These are phyloP conservation scores for Ichthyophthirius multifiliis DNA, from an alignment of 169 alveolate genomes.

Conservation along the genomic window DNA sequence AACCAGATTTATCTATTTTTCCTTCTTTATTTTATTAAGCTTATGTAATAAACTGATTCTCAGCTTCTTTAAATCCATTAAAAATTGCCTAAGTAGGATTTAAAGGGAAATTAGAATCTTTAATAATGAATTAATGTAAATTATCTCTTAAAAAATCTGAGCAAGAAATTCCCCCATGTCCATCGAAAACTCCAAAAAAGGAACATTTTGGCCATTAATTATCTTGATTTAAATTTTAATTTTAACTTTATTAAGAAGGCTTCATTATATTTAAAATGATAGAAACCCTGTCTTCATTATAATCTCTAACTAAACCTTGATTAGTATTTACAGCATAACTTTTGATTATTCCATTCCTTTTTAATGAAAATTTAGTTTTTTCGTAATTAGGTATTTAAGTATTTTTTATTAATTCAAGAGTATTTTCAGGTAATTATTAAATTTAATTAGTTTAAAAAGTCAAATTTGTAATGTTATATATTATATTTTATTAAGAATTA, in stretches of 20 bases:
- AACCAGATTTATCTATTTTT: slow-evolving; percentile 70
- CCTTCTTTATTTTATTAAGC: slow-evolving; percentile 39
- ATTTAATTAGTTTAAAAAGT: neutral
- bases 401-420: neutral
- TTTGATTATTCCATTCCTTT: slow-evolving; percentile 63
- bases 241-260: slow-evolving; percentile 23
- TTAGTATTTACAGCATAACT: slow-evolving; percentile 84
- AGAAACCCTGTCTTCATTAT: slow-evolving; percentile 82
- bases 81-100: slow-evolving; percentile 61
- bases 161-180: slow-evolving; percentile 80
- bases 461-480: neutral
- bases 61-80: slow-evolving; percentile 69
- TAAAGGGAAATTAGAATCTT: slow-evolving; percentile 60
- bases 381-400: slow-evolving; percentile 16
- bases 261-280: slow-evolving; percentile 64
- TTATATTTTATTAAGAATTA: neutral
- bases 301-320: slow-evolving; percentile 71
- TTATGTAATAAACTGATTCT: slow-evolving; percentile 43
- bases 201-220: slow-evolving; percentile 65
- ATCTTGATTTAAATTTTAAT: slow-evolving; percentile 30
- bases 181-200: slow-evolving; percentile 74
- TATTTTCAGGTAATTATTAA: neutral
- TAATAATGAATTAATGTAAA: slow-evolving; percentile 54
- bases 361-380: slow-evolving; percentile 57
- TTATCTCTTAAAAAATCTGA: slow-evolving; percentile 68